Conservation (phyloP, 345 rosid species). For the Clarkia xantiana region DNA sequence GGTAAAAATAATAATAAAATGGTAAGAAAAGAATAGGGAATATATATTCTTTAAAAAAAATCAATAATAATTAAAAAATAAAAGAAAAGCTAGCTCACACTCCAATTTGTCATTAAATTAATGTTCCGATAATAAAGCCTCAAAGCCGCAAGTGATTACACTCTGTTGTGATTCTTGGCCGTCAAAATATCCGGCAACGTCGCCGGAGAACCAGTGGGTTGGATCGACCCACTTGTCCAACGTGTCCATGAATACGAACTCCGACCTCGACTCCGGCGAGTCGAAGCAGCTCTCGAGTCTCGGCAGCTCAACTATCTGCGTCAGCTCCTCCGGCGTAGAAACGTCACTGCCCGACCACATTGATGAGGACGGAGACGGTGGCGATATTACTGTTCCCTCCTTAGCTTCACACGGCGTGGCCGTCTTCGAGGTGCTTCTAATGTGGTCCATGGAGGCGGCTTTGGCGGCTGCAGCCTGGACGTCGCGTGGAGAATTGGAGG, state of each 20-base stretch:
- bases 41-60: not conserved
- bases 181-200: slow-evolving; percentile 1
- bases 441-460: too few relatives aligned
- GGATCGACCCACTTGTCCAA: slow-evolving; percentile 19
- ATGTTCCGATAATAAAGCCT: slow-evolving; percentile 26
- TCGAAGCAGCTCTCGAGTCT: slow-evolving; percentile 42
- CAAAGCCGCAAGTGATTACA: slow-evolving; percentile 19
- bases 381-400: too few relatives aligned
- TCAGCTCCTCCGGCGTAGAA: slow-evolving; percentile 15
- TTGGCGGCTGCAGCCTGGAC: too few relatives aligned
- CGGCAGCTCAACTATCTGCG: slow-evolving; percentile 80
- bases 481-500: too few relatives aligned
- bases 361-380: too few relatives aligned
- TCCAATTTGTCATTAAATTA: slow-evolving; percentile 7
- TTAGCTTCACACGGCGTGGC: too few relatives aligned
- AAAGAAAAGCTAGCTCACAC: not conserved
- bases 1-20: not conserved
- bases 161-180: slow-evolving; percentile 15
- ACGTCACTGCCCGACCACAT: too few relatives aligned
- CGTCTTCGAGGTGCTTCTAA: too few relatives aligned
- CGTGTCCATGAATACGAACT: slow-evolving; percentile 48
- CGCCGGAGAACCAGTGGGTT: slow-evolving; percentile 1
- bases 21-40: not conserved
- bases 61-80: not conserved
- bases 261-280: slow-evolving; percentile 7